A percentile compares a stretch with the other conserved stretches of the same genome.
Evolutionary conservation across 2,329 filamentous ascomycete genomes (phyloP).

Genomic region (Fonsecaea pugnacius): DNA sequence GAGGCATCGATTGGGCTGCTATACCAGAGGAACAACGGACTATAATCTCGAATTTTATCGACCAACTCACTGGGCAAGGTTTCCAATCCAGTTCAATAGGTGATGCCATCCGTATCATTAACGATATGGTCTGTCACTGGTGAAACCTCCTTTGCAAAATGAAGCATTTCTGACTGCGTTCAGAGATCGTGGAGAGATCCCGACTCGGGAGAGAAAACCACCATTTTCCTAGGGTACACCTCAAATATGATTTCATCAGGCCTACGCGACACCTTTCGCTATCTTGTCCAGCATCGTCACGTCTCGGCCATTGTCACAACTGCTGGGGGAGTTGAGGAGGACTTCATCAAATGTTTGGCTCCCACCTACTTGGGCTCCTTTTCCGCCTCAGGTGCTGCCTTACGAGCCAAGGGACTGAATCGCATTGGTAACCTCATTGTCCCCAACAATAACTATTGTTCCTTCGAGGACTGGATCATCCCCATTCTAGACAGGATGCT

Average conservation of each 20-base stretch:
- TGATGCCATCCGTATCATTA: conserved; percentile 88
- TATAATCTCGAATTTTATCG: conserved; percentile 81
- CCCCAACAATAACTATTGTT: conserved; percentile 95
- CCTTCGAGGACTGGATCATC: conserved; percentile 96
- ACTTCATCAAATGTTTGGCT: conserved; percentile 97
- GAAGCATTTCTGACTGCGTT: conserved; percentile 38
- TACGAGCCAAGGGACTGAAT: conserved; percentile 87
- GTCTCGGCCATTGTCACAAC: conserved; percentile 94
- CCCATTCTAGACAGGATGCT: conserved; percentile 95
- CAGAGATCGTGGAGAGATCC: conserved; percentile 80
- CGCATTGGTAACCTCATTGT: conserved; percentile 95
- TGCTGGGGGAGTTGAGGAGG: conserved; percentile 93
- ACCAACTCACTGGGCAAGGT: conserved; percentile 83
- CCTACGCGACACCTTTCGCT: conserved; percentile 86
- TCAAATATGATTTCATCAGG: conserved; percentile 98
- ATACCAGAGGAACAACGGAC: conserved; percentile 72
- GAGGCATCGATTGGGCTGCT: conserved; percentile 90
- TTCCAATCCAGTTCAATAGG: conserved; percentile 81
- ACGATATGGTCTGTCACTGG: conserved; percentile 76
- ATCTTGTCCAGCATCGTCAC: conserved; percentile 89
- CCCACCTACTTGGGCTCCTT: conserved; percentile 93
- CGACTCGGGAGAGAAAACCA: conserved; percentile 77
- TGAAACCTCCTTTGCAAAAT: not conserved
- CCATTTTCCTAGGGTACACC: conserved; percentile 96
- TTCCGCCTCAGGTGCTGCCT: conserved; percentile 71